Base-by-base conservation (phyloP, 495 filamentous ascomycete species). In the Penicillium subrubescens region DNA sequence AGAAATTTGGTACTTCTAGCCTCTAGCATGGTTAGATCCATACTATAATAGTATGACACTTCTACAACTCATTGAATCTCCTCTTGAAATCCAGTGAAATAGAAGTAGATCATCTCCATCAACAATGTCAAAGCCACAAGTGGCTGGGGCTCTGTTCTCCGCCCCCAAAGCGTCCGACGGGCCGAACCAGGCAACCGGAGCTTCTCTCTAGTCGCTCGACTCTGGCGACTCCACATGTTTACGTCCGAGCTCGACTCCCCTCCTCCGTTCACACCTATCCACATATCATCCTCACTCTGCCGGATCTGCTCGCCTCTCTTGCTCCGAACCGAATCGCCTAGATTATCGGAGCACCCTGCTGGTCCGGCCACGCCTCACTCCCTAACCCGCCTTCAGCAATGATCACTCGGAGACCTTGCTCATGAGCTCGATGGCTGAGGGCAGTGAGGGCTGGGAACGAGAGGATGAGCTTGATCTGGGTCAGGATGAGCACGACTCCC, bases 351-450 rank as follows among this genome's bases (percentile, higher is more conserved):
- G 35, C 19, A 54, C 55, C 44, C 62, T 56, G 56, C 65, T 65
- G 61, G 64, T 48, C 46, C 57, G 55, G 55, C 25, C 60, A 57
- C 63, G 55, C 50, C 43, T 60, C 39, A 55, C 46, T 54, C 57
- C 56, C 39, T 67, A 51, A 65, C 46, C 50, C 57, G 56, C 39
- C 65, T 34, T 72, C 65, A 79, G 79, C 77, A 71, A 83, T 83
- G 80, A 72, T 71, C 77, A 78, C 76, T 75, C 76, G 67, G 72
- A 69, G 67, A 74, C 67, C 56, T 67, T 70, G 74, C 79, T 75
- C 77, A 82, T 82, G 80, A 81, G 80, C 80, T 81, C 78, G 77
- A 81, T 74, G 78, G 75, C 77, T 69, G 79, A 81, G 79, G 75
- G 75, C 77, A 78, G 68, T 66, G 74, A 78, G 72, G 78, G 71